Evolutionary conservation across 2,329 filamentous ascomycete genomes (phyloP).

Genomic region (Pseudocercospora fijiensis): DNA sequence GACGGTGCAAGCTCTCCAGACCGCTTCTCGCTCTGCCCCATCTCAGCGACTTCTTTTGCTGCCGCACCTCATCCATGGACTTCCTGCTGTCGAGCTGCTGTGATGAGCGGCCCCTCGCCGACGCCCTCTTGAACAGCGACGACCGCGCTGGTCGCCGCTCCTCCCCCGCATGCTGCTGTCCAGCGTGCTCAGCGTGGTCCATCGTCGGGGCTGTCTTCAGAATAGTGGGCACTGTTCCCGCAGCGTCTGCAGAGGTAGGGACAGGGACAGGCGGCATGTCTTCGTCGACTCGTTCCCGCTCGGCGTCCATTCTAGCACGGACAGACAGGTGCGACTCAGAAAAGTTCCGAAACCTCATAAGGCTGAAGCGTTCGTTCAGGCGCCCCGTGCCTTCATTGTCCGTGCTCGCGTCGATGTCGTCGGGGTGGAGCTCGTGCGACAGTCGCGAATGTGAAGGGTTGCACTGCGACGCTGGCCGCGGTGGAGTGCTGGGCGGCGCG

Average conservation of each 20-base stretch:
- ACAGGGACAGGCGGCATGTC: slow-evolving; percentile 49
- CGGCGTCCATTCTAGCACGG: slow-evolving; percentile 67
- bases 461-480: slow-evolving; percentile 21
- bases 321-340: slow-evolving; percentile 86
- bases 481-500: neutral
- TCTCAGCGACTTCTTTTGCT: slow-evolving; percentile 28
- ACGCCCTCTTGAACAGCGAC: slow-evolving; percentile 30
- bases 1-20: slow-evolving; percentile 52
- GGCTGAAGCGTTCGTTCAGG: slow-evolving; percentile 55
- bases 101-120: slow-evolving; percentile 24
- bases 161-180: slow-evolving; percentile 19
- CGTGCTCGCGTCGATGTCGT: slow-evolving; percentile 28
- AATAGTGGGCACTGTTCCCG: slow-evolving; percentile 59
- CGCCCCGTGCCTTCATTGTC: slow-evolving; percentile 20
- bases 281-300: slow-evolving; percentile 50
- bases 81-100: slow-evolving; percentile 16
- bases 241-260: slow-evolving; percentile 30
- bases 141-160: slow-evolving; percentile 20
- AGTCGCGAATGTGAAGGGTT: slow-evolving; percentile 25
- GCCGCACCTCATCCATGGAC: slow-evolving; percentile 18
- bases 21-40: slow-evolving; percentile 37
- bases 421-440: slow-evolving; percentile 30
- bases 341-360: slow-evolving; percentile 81
- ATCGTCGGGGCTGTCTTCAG: slow-evolving; percentile 75
- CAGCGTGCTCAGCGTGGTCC: neutral